Evolutionary conservation across 169 alveolate genomes (phyloP).

Genomic region (Plasmodium vivax): DNA sequence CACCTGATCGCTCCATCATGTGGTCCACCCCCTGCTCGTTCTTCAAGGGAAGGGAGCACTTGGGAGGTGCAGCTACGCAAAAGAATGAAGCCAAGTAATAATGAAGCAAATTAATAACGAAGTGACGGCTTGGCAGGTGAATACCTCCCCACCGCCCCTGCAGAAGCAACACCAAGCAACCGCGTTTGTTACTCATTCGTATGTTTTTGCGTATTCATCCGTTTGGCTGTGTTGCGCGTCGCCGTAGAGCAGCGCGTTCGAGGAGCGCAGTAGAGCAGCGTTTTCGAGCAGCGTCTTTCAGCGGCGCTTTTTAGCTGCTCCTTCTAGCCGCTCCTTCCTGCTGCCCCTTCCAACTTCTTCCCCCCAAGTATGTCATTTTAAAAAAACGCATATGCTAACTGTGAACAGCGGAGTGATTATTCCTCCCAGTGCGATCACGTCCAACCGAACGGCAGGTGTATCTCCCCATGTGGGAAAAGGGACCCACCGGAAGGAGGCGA

Average conservation of each 20-base stretch:
- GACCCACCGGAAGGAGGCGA: background rate
- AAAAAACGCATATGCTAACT: background rate
- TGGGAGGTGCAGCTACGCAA: background rate
- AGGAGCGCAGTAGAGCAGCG: no score
- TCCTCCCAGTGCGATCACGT: background rate
- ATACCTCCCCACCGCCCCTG: background rate
- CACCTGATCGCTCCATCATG: no score
- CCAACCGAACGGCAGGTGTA: background rate
- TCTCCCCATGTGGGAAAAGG: background rate
- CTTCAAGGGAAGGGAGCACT: background rate
- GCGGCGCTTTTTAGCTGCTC: no score
- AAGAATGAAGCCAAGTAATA: background rate
- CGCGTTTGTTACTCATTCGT: conserved; percentile 38
- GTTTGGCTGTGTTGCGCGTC: background rate
- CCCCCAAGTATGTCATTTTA: background rate
- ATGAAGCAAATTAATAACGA: background rate
- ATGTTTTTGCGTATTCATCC: conserved; percentile 61
- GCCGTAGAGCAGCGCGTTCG: no score
- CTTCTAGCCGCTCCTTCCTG: no score
- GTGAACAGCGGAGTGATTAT: background rate
- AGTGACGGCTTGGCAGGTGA: background rate
- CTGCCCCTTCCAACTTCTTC: background rate
- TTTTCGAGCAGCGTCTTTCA: no score
- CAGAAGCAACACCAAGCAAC: background rate
- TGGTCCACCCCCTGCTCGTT: background rate